Evolutionary conservation across 2,329 filamentous ascomycete genomes (phyloP).

Genomic region (Tolypocladium endophyticum): DNA sequence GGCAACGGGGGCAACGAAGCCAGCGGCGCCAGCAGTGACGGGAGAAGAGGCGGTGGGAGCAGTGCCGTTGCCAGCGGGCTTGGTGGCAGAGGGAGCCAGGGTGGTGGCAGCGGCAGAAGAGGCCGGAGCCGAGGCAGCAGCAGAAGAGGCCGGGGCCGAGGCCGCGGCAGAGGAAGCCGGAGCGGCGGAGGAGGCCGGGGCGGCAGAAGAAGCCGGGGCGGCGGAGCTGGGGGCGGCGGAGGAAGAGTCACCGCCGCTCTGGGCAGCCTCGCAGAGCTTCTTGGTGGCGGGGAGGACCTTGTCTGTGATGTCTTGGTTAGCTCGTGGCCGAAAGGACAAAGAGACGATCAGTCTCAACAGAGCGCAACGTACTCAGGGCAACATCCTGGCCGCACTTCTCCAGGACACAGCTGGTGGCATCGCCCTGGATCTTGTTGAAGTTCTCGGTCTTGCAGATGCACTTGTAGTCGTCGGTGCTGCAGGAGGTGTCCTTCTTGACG

Average conservation of each 20-base stretch:
- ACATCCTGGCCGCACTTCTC: slow-evolving; percentile 16
- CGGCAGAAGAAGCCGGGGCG: background rate
- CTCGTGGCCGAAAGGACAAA: background rate
- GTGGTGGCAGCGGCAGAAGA: slow-evolving; percentile 1
- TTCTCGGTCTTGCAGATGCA: slow-evolving; percentile 14
- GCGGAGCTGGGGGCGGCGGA: too few relatives aligned
- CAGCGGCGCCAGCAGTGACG: slow-evolving; percentile 19
- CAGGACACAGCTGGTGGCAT: slow-evolving; percentile 17
- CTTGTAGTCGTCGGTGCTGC: slow-evolving; percentile 12
- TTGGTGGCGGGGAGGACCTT: slow-evolving; percentile 18
- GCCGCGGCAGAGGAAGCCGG: background rate
- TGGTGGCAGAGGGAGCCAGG: slow-evolving; percentile 4
- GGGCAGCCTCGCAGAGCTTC: slow-evolving; percentile 9
- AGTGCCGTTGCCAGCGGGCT: slow-evolving; percentile 9
- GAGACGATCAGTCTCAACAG: background rate
- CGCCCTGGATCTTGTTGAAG: slow-evolving; percentile 12
- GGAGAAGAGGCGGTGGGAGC: slow-evolving; percentile 2
- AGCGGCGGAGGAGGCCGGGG: background rate
- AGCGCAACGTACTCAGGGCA: slow-evolving; percentile 17
- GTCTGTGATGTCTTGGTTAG: slow-evolving; percentile 7
- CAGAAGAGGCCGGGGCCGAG: background rate
- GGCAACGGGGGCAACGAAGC: slow-evolving; percentile 18
- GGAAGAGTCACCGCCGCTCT: background rate
- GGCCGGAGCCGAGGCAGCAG: background rate
- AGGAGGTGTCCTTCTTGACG: slow-evolving; percentile 15